Conservation (phyloP, 768 basidiomycete species). For the Coprinopsis sp. region DNA sequence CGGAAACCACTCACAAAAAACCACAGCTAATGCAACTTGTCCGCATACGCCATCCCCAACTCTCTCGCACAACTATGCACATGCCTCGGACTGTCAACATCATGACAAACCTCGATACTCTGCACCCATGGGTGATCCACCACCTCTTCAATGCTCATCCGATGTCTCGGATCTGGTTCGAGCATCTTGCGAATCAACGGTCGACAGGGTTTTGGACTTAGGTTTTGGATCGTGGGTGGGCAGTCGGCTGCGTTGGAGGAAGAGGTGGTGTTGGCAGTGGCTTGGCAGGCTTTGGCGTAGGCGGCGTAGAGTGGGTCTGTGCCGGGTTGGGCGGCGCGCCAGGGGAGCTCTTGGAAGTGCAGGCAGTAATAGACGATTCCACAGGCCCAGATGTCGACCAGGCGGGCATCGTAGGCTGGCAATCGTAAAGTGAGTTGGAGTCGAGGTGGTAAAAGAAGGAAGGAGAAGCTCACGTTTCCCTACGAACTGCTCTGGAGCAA, state of each 20-base stretch:
- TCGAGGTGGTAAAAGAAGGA: slow-evolving; percentile 22
- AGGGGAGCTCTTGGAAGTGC: slow-evolving; percentile 96
- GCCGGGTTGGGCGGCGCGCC: slow-evolving; percentile 84
- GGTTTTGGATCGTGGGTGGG: slow-evolving; percentile 78
- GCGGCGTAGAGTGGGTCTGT: slow-evolving; percentile 75
- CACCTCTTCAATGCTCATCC: slow-evolving; percentile 76
- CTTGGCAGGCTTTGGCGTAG: slow-evolving; percentile 65
- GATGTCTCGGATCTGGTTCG: slow-evolving; percentile 82
- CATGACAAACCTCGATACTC: slow-evolving; percentile 78
- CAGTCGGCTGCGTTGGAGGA: slow-evolving; percentile 40
- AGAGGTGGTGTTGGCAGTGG: too few species aligned
- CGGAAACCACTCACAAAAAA: neutral
- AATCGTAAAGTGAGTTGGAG: slow-evolving; percentile 9
- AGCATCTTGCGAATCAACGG: slow-evolving; percentile 88
- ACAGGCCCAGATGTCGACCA: slow-evolving; percentile 97
- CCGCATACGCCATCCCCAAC: slow-evolving; percentile 47
- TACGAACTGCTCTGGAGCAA: slow-evolving; percentile 96
- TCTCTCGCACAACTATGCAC: slow-evolving; percentile 66
- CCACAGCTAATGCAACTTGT: slow-evolving; percentile 7
- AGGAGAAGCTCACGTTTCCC: slow-evolving; percentile 79
- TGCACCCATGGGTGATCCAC: slow-evolving; percentile 75
- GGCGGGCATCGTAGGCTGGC: slow-evolving; percentile 93
- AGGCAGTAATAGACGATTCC: slow-evolving; percentile 98
- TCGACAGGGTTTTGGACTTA: slow-evolving; percentile 82
- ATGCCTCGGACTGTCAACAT: slow-evolving; percentile 58